Conservation (phyloP, 1,284 basidiomycete genomes). For the Cutaneotrichosporon dermatis region DNA sequence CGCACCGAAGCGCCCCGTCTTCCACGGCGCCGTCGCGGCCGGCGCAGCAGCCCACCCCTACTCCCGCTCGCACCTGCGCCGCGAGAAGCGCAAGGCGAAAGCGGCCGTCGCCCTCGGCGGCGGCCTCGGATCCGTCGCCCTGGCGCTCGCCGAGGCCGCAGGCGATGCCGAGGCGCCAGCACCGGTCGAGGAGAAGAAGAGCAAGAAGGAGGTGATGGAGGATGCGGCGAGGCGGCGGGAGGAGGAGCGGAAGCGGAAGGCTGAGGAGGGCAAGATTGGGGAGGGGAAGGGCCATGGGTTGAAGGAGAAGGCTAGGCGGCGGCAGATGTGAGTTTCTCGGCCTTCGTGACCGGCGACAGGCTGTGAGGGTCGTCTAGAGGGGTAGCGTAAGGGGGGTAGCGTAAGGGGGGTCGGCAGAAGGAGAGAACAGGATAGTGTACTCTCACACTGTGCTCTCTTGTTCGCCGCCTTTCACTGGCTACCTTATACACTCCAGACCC, state of each 20-base stretch:
- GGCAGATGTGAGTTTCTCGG: slow-evolving; percentile 40
- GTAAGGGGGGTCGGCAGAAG: too few relatives aligned
- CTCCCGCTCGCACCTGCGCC: slow-evolving; percentile 42
- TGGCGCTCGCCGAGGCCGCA: slow-evolving; percentile 29
- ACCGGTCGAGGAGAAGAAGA: slow-evolving; percentile 1
- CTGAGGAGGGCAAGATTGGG: slow-evolving; percentile 37
- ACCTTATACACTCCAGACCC: too few relatives aligned
- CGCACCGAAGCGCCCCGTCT: slow-evolving; percentile 5
- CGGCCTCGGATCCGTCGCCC: slow-evolving; percentile 28
- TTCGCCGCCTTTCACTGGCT: too few relatives aligned
- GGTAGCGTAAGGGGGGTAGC: too few relatives aligned
- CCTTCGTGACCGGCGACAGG: too few relatives aligned
- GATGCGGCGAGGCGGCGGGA: slow-evolving; percentile 10
- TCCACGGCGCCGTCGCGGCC: slow-evolving; percentile 13
- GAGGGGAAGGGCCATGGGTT: slow-evolving; percentile 42
- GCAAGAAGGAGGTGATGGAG: slow-evolving; percentile 9
- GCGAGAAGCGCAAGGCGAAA: slow-evolving; percentile 43
- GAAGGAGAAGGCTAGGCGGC: slow-evolving; percentile 40
- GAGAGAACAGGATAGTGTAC: too few relatives aligned
- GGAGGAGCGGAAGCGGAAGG: slow-evolving; percentile 14
- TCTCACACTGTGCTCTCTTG: too few relatives aligned
- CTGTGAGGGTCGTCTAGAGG: too few relatives aligned
- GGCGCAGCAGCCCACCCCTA: slow-evolving; percentile 34
- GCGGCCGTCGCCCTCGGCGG: slow-evolving; percentile 34
- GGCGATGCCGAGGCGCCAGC: neutral